Percentiles rank a stretch among this genome's conserved stretches.
phyloP scores from a whole-genome alignment of 108 stramenopile species.

The Discostella stelligeroides region DNA sequence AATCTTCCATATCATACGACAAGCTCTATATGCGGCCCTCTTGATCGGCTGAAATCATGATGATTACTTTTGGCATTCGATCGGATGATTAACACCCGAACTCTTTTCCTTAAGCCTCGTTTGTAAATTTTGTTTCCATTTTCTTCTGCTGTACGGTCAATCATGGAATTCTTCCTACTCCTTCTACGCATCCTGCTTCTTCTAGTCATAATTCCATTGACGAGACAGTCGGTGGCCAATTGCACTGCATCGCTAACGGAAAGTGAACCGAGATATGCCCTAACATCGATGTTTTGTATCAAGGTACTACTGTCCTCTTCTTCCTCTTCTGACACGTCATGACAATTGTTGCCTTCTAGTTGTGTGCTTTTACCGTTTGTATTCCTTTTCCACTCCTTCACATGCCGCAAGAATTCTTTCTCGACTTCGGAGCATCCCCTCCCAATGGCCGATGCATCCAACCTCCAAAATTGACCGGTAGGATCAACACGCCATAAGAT shows the following conservation, averaged over 20 bases:
- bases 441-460: constrained; percentile 66
- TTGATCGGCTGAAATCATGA: neutral
- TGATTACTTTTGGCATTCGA: neutral
- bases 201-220: constrained; percentile 39
- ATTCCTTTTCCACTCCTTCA: constrained; percentile 18
- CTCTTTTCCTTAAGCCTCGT: constrained; percentile 15
- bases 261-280: constrained; percentile 34
- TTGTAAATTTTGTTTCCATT: neutral
- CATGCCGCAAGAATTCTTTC: constrained; percentile 38
- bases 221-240: constrained; percentile 43
- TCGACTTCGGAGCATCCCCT: constrained; percentile 52
- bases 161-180: neutral
- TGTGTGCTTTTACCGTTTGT: neutral
- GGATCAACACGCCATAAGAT: constrained; percentile 77
- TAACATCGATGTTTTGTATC: constrained; percentile 30
- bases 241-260: constrained; percentile 33
- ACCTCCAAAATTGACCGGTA: constrained; percentile 84
- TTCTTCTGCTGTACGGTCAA: neutral
- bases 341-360: neutral
- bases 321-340: neutral
- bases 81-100: constrained; percentile 21
- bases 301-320: neutral
- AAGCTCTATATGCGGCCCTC: neutral
- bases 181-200: constrained; percentile 6
- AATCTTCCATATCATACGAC: neutral